Evolutionary conservation across 306 rosid species (phyloP).

Genomic region (Cucumis hystrix): DNA sequence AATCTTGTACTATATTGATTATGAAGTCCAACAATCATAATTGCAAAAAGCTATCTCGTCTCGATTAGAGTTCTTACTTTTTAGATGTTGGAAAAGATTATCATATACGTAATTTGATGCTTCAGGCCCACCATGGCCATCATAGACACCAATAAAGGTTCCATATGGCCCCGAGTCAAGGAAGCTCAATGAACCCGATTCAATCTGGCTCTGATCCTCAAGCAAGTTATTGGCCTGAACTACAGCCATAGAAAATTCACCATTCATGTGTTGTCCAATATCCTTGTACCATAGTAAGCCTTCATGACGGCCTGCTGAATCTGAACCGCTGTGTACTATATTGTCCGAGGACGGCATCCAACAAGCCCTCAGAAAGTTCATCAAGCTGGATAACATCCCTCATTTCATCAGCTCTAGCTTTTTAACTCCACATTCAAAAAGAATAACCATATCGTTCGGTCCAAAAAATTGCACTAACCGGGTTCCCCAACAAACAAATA

Average conservation of each 20-base stretch:
- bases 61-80: constrained; percentile 29
- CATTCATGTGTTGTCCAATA: constrained; percentile 67
- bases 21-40: background rate
- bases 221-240: constrained; percentile 93
- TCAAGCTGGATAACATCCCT: constrained; percentile 93
- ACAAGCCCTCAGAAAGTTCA: constrained; percentile 77
- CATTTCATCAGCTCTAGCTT: constrained; percentile 70
- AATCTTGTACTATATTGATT: background rate
- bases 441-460: constrained; percentile 31
- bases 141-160: constrained; percentile 73
- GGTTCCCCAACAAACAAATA: background rate
- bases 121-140: constrained; percentile 97
- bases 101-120: constrained; percentile 72
- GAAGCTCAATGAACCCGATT: constrained; percentile 71
- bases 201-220: constrained; percentile 93
- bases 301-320: constrained; percentile 57
- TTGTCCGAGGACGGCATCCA: constrained; percentile 49
- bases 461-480: background rate
- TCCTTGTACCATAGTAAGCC: constrained; percentile 93
- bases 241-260: constrained; percentile 89
- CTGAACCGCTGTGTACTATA: constrained; percentile 28
- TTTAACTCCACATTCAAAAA: constrained; percentile 55
- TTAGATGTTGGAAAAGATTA: constrained; percentile 64
- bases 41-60: background rate
- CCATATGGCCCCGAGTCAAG: constrained; percentile 70